Base-by-base conservation (phyloP, 2,329 filamentous ascomycete species). In the Cadophora malorum region DNA sequence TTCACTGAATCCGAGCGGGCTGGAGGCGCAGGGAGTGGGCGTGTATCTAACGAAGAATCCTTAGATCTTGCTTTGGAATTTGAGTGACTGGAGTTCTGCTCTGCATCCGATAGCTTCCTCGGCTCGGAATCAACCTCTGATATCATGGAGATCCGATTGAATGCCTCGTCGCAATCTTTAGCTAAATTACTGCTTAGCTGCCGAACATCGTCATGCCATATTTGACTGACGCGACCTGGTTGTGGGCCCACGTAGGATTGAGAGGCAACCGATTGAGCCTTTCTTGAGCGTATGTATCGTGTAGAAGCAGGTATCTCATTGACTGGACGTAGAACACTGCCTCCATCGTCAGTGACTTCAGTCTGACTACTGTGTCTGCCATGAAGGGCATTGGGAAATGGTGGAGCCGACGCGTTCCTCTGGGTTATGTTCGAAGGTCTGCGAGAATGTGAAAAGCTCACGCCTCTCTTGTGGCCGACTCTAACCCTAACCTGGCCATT, bases 141-240 rank as follows among this genome's bases (percentile, higher is more conserved):
- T 33, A 63, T 25, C 85, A 79, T 0, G 84, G 90, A 65, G 81
- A 85, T 73, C 52, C 91, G 89, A 76, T 93, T 94, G 81, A 98
- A 97, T 0, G 94, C 94, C 75, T 96, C 92, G 76, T 98, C 94
- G 76, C 94, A 96, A 67, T 96, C 92, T 79, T 93, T 93, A 61
- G 93, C 93, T 69, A 97, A 89, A 74, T 93, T 93, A 74, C 87
- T 88, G 73, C 93, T 97, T 67, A 96, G 91, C 74, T 95, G 90
- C 7, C 93, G 86, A 64, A 96, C 86, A 77, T 97, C 94, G 67
- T 94, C 93, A 73, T 88, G 90, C 79, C 88, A 90, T 59, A 75
- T 52, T 31, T 72, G 66, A 55, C 72, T 76, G 8, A 67, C 50
- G 41, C 67, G 68, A 41, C 55, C 69, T 58, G 67, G 28, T 31